phyloP scores from a whole-genome alignment of 176 grass and related monocot species.

The Oropetium thomaeum region DNA sequence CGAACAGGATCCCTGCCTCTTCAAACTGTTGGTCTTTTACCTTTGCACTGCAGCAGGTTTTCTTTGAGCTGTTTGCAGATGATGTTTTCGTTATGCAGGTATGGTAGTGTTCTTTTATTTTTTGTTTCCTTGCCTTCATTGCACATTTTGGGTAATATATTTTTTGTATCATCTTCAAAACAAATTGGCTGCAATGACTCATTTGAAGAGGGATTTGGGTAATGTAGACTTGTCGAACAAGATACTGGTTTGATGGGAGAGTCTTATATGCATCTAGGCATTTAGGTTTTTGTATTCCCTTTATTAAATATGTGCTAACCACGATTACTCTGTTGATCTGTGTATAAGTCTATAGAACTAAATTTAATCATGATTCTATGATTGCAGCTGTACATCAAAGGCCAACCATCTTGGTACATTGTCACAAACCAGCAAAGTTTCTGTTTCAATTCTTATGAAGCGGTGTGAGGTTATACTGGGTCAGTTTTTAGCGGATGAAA shows the following conservation, averaged over 20 bases:
- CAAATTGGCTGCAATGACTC: background rate
- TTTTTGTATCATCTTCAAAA: slow-evolving; percentile 11
- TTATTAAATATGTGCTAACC: background rate
- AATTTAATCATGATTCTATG: slow-evolving; percentile 21
- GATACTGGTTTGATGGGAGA: background rate
- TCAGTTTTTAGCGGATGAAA: slow-evolving; percentile 92
- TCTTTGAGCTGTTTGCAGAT: slow-evolving; percentile 90
- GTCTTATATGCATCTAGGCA: background rate
- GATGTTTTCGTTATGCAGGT: slow-evolving; percentile 99
- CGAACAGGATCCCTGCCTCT: slow-evolving; percentile 90
- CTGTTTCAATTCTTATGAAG: slow-evolving; percentile 78
- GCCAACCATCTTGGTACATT: slow-evolving; percentile 42
- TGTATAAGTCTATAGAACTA: slow-evolving; percentile 13
- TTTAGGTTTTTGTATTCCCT: background rate
- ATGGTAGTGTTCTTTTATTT: background rate
- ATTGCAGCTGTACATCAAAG: slow-evolving; percentile 56
- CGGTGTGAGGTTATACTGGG: slow-evolving; percentile 84
- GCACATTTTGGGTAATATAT: background rate
- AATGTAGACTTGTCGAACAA: background rate
- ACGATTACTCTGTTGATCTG: slow-evolving; percentile 3
- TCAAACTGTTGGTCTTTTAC: slow-evolving; percentile 88
- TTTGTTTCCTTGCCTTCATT: slow-evolving; percentile 4
- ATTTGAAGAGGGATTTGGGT: slow-evolving; percentile 3
- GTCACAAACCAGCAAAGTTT: slow-evolving; percentile 74
- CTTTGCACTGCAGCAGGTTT: slow-evolving; percentile 90